Evolutionary conservation across 2,329 filamentous ascomycete genomes (phyloP), one percentile per base, ranked within the genome.

Genomic region (Sporothrix protearum): DNA sequence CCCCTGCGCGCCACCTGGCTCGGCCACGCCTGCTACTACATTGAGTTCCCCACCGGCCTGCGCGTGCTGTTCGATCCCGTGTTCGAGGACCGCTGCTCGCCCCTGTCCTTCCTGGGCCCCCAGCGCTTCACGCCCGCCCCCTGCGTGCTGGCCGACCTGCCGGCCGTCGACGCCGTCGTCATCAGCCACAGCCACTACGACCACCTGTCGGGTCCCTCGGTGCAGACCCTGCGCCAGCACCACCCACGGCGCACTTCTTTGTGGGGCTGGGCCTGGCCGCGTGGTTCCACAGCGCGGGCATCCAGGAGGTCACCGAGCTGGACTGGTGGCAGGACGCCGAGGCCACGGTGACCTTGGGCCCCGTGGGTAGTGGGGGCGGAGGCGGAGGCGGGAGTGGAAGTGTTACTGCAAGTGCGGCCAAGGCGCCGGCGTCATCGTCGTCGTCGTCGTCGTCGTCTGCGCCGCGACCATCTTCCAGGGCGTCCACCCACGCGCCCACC

Each of bases 111-210:
- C 75, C 77, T 92, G 71, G 89, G 89, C 0, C 91, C 94, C 1
- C 92, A 92, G 81, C 86, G 95, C 67, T 97, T 88, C 81, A 97
- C 94, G 0, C 85, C 89, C 28, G 85, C 86, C 71, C 92, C 95
- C 0, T 97, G 94, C 80, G 81, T 89, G 70, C 87, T 97, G 74
- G 85, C 87, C 68, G 93, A 97, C 75, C 86, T 97, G 3, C 94
- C 94, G 9, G 81, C 85, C 71, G 86, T 94, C 57, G 92, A 96
- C 77, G 88, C 89, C 36, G 91, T 93, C 10, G 83, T 96, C 70
- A 97, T 97, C 76, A 93, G 90, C 22, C 94, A 97, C 81, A 94
- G 90, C 76, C 95, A 97, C 81, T 97, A 97, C 80, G 95, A 97
- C 80, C 95, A 97, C 78, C 84, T 98, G 14, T 95, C 92, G 0